phyloP scores from a whole-genome alignment of 169 alveolate genomes.

The Miamiensis avidus region DNA sequence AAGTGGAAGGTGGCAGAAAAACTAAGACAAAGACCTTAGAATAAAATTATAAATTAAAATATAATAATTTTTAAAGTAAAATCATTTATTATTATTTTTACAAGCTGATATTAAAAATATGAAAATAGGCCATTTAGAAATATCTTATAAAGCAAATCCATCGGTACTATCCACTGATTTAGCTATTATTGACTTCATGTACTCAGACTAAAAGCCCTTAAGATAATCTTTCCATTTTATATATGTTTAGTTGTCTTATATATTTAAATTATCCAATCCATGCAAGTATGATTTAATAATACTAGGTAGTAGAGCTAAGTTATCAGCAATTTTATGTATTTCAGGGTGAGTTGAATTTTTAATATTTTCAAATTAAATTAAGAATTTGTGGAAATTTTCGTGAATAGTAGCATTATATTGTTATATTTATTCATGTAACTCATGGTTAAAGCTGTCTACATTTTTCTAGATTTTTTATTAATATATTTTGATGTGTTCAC shows the following conservation, averaged over 20 bases:
- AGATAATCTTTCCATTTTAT: constrained; percentile 1
- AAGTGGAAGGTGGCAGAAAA: constrained; percentile 73
- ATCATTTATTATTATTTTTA: too few relatives aligned
- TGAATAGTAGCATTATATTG: neutral
- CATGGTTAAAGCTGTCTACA: too few relatives aligned
- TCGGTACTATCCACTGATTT: constrained; percentile 12
- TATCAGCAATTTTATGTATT: constrained; percentile 1
- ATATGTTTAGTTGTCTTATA: neutral
- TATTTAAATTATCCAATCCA: neutral
- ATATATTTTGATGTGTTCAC: neutral
- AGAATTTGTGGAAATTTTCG: neutral
- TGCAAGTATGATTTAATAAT: neutral
- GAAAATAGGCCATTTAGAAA: constrained; percentile 76
- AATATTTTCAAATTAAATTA: neutral
- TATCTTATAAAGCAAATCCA: constrained; percentile 15
- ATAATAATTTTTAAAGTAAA: too few relatives aligned
- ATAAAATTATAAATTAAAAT: too few relatives aligned
- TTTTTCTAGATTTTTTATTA: too few relatives aligned
- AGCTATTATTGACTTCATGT: constrained; percentile 40
- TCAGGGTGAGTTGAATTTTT: too few relatives aligned
- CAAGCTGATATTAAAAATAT: constrained; percentile 62
- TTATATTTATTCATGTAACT: neutral
- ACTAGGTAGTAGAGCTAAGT: neutral
- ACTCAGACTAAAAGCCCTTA: constrained; percentile 39
- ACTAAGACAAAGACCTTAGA: constrained; percentile 55